phyloP scores from a whole-genome alignment of 192 early-diverging fungal species.

The Globomyces pollinis-pini region DNA sequence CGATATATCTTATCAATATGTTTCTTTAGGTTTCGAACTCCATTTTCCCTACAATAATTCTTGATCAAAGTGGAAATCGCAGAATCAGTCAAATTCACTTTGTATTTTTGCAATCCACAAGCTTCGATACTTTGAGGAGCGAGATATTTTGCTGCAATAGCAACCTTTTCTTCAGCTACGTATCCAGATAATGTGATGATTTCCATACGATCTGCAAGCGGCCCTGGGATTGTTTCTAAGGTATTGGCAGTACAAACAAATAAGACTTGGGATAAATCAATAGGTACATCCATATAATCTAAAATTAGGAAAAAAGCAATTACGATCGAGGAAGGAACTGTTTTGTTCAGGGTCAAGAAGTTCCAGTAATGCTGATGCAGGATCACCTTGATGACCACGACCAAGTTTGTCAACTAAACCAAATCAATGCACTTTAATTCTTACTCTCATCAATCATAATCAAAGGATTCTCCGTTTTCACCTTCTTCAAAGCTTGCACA shows the following conservation, averaged over 20 bases:
- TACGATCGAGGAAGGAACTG: conserved; percentile 91
- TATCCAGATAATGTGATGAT: conserved; percentile 84
- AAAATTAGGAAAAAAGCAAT: no score
- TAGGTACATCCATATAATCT: conserved; percentile 99
- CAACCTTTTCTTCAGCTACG: conserved; percentile 57
- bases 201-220: conserved; percentile 99
- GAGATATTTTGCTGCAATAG: conserved; percentile 92
- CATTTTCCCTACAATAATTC: conserved; percentile 92
- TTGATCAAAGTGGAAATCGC: conserved; percentile 82
- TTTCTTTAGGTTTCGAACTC: conserved; percentile 96
- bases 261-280: conserved; percentile 94
- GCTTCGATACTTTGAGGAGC: conserved; percentile 75
- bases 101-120: conserved; percentile 65
- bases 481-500: conserved; percentile 96
- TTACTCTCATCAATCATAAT: conserved; percentile 98
- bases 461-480: conserved; percentile 96
- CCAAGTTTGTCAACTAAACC: conserved; percentile 98
- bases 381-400: conserved; percentile 95
- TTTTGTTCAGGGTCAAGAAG: conserved; percentile 98
- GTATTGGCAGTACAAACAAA: conserved; percentile 99
- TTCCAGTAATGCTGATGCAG: conserved; percentile 92
- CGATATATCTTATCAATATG: conserved; percentile 98
- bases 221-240: conserved; percentile 93
- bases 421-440: conserved; percentile 37
- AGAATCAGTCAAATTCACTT: conserved; percentile 60